These are phyloP conservation scores for Fusarium bulbicola DNA, from an alignment of 2,329 filamentous ascomycete genomes.

Conservation along the genomic window DNA sequence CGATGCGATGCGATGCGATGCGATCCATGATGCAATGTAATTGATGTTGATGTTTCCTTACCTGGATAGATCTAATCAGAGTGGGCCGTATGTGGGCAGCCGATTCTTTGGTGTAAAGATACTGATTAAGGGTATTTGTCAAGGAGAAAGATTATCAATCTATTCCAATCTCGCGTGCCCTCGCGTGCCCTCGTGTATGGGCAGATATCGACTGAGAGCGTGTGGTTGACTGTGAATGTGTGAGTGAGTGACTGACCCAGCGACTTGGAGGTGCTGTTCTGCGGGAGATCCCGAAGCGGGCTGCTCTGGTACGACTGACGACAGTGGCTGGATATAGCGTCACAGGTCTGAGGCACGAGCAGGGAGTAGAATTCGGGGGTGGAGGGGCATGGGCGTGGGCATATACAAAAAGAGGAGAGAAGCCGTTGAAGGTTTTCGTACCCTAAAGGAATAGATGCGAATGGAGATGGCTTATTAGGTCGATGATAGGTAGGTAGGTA, in stretches of 20 bases:
- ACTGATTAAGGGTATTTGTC: not conserved
- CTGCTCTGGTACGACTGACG: slow-evolving; percentile 41
- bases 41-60: slow-evolving; percentile 9
- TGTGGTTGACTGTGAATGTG: not conserved
- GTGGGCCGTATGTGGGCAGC: slow-evolving; percentile 1
- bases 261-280: slow-evolving; percentile 18
- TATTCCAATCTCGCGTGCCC: not conserved
- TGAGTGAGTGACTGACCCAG: not conserved
- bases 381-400: not conserved
- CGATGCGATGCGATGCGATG: not conserved
- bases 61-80: slow-evolving; percentile 7
- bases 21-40: not conserved
- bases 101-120: not conserved
- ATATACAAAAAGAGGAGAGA: not conserved
- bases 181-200: not conserved
- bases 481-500: not conserved
- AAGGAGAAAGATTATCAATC: not conserved
- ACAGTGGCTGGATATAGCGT: slow-evolving; percentile 42
- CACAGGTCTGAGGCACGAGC: slow-evolving; percentile 18
- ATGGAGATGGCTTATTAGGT: not conserved
- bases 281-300: slow-evolving; percentile 41
- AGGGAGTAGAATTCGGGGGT: slow-evolving; percentile 23
- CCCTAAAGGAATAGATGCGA: not conserved
- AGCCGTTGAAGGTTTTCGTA: not conserved
- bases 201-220: slow-evolving; percentile 13